phyloP scores from a whole-genome alignment of 495 filamentous ascomycete genomes.

The Thermochaetoides thermophila region DNA sequence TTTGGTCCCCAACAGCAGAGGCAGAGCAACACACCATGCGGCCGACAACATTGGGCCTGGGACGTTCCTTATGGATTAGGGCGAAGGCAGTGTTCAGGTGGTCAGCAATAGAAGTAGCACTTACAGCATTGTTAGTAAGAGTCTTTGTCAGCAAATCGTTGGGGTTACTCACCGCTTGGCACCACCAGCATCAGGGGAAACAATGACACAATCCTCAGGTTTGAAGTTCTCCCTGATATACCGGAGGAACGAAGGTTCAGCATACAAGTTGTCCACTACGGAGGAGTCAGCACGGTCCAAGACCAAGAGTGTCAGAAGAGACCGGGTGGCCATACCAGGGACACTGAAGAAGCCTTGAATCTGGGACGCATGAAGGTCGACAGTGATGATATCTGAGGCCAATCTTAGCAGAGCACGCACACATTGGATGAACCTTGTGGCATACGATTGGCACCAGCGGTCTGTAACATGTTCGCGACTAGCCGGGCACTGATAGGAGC shows the following conservation, averaged over 20 bases:
- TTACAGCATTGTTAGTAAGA: constrained; percentile 5
- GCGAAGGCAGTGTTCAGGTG: constrained; percentile 88
- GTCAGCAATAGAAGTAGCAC: constrained; percentile 93
- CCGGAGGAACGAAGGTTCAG: constrained; percentile 79
- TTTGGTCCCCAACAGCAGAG: constrained; percentile 34
- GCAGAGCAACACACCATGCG: constrained; percentile 77
- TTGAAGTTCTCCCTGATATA: constrained; percentile 83
- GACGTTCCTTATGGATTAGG: constrained; percentile 97
- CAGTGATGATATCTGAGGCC: constrained; percentile 70
- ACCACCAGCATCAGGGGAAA: constrained; percentile 90
- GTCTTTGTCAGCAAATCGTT: not conserved
- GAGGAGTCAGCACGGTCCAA: not conserved
- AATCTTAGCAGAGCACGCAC: constrained; percentile 37
- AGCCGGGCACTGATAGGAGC: constrained; percentile 85
- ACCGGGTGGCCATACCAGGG: constrained; percentile 25
- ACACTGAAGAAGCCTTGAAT: constrained; percentile 91
- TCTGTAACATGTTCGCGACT: constrained; percentile 96
- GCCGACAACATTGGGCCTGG: constrained; percentile 86
- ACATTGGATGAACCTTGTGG: not conserved
- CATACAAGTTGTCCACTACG: constrained; percentile 72
- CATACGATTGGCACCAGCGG: constrained; percentile 69
- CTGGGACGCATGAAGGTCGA: constrained; percentile 71
- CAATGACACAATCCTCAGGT: constrained; percentile 77
- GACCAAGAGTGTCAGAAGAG: too few species aligned
- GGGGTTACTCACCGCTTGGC: constrained; percentile 65